phyloP scores from a whole-genome alignment of 305 asterid species.

The Fraxinus velutina region DNA sequence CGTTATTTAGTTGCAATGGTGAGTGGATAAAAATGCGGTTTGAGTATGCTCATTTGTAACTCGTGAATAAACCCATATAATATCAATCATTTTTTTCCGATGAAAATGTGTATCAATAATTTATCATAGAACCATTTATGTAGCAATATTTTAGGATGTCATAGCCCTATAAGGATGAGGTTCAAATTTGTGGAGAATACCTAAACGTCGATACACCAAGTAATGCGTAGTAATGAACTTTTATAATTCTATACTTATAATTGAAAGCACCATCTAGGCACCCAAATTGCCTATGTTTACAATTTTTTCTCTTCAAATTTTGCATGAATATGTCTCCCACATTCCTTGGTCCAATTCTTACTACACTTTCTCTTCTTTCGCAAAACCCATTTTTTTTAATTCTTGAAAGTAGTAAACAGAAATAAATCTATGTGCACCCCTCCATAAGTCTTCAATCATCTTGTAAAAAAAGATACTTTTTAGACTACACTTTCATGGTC shows the following conservation, averaged over 20 bases:
- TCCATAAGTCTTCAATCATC: constrained; percentile 36
- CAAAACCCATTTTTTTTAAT: constrained; percentile 1
- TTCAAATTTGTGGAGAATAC: background rate
- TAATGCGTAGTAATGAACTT: background rate
- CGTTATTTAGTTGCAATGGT: constrained; percentile 32
- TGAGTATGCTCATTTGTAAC: background rate
- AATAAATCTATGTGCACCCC: constrained; percentile 13
- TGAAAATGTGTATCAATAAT: background rate
- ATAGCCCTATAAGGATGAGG: background rate
- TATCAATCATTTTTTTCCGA: background rate
- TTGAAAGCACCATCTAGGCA: constrained; percentile 28
- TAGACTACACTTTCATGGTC: constrained; percentile 38
- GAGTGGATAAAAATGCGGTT: background rate
- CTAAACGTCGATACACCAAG: background rate
- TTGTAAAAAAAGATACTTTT: constrained; percentile 34
- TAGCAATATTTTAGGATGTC: background rate
- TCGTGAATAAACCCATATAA: background rate
- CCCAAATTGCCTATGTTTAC: background rate
- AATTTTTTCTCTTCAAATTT: background rate
- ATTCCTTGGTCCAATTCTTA: constrained; percentile 34
- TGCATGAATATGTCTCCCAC: constrained; percentile 65
- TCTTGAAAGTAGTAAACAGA: constrained; percentile 11
- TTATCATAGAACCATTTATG: background rate
- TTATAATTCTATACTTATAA: background rate
- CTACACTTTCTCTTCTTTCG: constrained; percentile 7